Percentiles rank a stretch among this genome's conserved stretches.
Evolutionary conservation across 371 early-diverging fungal genomes (phyloP).

Genomic region (Parasitella parasitica): DNA sequence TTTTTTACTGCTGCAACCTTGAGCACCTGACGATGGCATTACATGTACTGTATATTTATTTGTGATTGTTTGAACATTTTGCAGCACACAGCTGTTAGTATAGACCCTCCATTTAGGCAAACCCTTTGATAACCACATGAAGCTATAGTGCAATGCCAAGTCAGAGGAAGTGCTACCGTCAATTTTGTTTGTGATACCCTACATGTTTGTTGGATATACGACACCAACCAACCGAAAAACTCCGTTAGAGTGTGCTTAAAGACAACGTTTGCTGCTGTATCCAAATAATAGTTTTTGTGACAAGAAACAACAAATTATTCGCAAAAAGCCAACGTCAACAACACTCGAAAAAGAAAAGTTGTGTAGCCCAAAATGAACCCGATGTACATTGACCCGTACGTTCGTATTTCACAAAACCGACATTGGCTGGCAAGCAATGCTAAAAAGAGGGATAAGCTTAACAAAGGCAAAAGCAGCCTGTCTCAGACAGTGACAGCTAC

Average conservation of each 20-base stretch:
- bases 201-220: not conserved
- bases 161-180: not conserved
- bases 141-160: not conserved
- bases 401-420: not conserved
- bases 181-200: not conserved
- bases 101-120: too few relatives aligned
- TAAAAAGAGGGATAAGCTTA: not conserved
- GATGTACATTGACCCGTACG: slow-evolving; percentile 2
- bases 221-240: not conserved
- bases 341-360: not conserved
- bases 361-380: slow-evolving; percentile 2
- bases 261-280: not conserved
- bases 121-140: not conserved
- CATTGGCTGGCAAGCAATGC: not conserved
- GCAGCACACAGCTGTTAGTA: too few relatives aligned
- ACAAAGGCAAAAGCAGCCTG: not conserved
- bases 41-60: not conserved
- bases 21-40: too few relatives aligned
- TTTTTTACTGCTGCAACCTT: too few relatives aligned
- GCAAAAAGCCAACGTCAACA: not conserved
- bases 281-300: not conserved
- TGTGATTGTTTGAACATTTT: not conserved
- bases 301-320: not conserved
- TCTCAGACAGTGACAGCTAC: not conserved
- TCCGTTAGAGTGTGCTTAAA: not conserved